These are phyloP conservation scores for Geosmithia putterillii DNA, from an alignment of 2,329 filamentous ascomycete genomes.

Conservation along the genomic window DNA sequence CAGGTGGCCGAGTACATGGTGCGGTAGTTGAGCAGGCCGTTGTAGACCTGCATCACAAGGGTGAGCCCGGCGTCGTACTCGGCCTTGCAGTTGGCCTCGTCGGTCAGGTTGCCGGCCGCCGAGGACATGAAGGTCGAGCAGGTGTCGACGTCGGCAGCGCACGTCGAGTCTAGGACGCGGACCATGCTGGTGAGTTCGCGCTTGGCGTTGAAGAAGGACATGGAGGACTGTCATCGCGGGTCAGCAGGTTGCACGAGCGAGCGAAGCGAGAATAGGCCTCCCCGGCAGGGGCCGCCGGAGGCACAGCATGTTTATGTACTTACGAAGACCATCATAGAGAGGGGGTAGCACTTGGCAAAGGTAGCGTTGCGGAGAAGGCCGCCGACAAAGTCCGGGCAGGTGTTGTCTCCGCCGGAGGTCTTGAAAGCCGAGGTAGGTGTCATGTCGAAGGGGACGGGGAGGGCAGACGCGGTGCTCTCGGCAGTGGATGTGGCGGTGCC, in stretches of 20 bases:
- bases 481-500: slow-evolving; percentile 3
- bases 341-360: slow-evolving; percentile 65
- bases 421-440: slow-evolving; percentile 51
- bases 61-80: slow-evolving; percentile 60
- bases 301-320: slow-evolving; percentile 14
- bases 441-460: slow-evolving; percentile 58
- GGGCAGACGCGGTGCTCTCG: slow-evolving; percentile 17
- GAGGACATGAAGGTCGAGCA: slow-evolving; percentile 55
- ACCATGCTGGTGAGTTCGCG: slow-evolving; percentile 62
- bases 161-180: slow-evolving; percentile 67
- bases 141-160: slow-evolving; percentile 49
- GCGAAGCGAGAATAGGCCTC: too few species aligned
- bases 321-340: slow-evolving; percentile 75
- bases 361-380: slow-evolving; percentile 51
- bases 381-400: slow-evolving; percentile 57
- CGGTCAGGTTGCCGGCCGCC: slow-evolving; percentile 54
- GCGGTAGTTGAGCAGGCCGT: slow-evolving; percentile 65
- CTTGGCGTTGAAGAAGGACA: slow-evolving; percentile 69
- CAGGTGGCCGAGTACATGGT: slow-evolving; percentile 73
- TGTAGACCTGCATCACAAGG: slow-evolving; percentile 60
- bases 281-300: too few species aligned
- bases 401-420: slow-evolving; percentile 27
- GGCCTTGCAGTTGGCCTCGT: slow-evolving; percentile 50
- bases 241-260: too few species aligned
- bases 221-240: slow-evolving; percentile 62